Percentiles rank a stretch among this genome's conserved stretches.
Evolutionary conservation across 2,329 filamentous ascomycete species (phyloP).

Genomic region (Trichoderma oligosporum): DNA sequence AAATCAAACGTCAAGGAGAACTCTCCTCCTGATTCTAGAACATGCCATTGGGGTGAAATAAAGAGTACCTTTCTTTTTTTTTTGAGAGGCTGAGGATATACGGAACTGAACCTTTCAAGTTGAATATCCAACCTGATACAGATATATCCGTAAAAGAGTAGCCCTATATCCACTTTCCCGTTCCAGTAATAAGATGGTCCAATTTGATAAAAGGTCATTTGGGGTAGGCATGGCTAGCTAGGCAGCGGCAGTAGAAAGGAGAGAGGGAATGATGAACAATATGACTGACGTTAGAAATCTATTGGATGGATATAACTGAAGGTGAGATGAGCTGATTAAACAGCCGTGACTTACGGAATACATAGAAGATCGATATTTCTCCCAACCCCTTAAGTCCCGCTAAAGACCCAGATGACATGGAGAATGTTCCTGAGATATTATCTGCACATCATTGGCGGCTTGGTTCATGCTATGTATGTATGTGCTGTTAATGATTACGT

Average conservation of each 20-base stretch:
- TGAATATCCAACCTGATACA: not conserved
- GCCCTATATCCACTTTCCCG: not conserved
- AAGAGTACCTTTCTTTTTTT: not conserved
- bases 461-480: not conserved
- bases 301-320: too few relatives aligned
- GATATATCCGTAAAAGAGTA: not conserved
- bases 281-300: too few relatives aligned
- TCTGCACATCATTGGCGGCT: not conserved
- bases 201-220: not conserved
- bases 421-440: too few relatives aligned
- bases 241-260: too few relatives aligned
- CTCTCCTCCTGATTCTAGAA: constrained; percentile 8
- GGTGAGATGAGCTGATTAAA: constrained; percentile 5
- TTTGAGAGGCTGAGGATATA: not conserved
- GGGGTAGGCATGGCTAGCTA: too few relatives aligned
- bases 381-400: not conserved
- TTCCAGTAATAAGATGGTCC: not conserved
- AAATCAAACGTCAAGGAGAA: not conserved
- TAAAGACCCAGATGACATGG: too few relatives aligned
- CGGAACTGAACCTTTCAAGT: not conserved
- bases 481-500: not conserved
- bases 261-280: too few relatives aligned
- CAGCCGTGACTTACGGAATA: constrained; percentile 8
- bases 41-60: constrained; percentile 1
- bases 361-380: not conserved